phyloP scores from a whole-genome alignment of 805 yeast genomes.

The Yarrowia deformans region DNA sequence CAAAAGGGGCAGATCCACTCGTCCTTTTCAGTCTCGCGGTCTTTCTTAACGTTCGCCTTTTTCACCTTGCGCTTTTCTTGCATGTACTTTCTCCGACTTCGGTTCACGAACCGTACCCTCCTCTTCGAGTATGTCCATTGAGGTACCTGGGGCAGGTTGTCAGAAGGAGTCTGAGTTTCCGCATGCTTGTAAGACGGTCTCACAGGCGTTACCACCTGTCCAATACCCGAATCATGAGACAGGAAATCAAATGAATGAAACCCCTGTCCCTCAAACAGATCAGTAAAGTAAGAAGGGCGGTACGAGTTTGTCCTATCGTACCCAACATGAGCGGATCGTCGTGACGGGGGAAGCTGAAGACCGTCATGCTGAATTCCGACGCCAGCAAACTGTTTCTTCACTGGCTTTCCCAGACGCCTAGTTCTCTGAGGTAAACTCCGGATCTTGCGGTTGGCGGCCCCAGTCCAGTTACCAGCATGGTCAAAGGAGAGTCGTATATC shows the following conservation, averaged over 20 bases:
- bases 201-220: not conserved
- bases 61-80: not conserved
- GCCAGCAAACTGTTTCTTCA: not conserved
- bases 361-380: slow-evolving; percentile 14
- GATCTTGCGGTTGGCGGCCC: not conserved
- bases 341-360: not conserved
- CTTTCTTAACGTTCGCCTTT: not conserved
- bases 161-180: slow-evolving; percentile 11
- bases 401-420: not conserved
- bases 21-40: not conserved
- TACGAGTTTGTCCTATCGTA: too few species aligned
- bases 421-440: not conserved
- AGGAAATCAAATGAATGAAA: slow-evolving; percentile 4
- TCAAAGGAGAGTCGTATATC: slow-evolving; percentile 5
- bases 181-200: not conserved
- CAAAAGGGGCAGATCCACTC: slow-evolving; percentile 17
- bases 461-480: slow-evolving; percentile 10
- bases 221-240: not conserved
- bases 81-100: slow-evolving; percentile 22
- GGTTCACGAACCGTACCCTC: slow-evolving; percentile 11
- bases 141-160: not conserved
- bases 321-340: not conserved
- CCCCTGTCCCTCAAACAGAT: slow-evolving; percentile 6
- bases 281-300: not conserved
- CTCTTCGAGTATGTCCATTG: slow-evolving; percentile 11